Percentiles rank a stretch among this genome's conserved stretches.
phyloP scores from a whole-genome alignment of 768 basidiomycete genomes.

The Floccularia luteovirens region DNA sequence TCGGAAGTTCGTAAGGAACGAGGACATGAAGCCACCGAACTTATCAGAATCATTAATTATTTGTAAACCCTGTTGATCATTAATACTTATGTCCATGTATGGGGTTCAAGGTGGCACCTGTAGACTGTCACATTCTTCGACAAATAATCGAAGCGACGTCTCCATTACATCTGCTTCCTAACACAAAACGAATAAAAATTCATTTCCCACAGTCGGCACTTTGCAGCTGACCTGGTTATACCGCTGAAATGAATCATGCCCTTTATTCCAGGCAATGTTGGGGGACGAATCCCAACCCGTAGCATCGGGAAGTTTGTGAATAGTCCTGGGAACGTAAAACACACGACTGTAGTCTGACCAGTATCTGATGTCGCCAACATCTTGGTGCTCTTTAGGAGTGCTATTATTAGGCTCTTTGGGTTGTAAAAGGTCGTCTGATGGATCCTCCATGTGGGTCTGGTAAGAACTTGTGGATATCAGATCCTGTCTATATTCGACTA shows the following conservation, averaged over 20 bases:
- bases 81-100: neutral
- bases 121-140: conserved; percentile 70
- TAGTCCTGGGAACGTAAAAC: conserved; percentile 55
- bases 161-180: conserved; percentile 68
- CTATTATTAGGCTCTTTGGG: conserved; percentile 6
- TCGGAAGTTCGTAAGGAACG: conserved; percentile 51
- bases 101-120: conserved; percentile 39
- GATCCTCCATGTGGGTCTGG: conserved; percentile 33
- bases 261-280: conserved; percentile 49
- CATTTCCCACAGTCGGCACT: neutral
- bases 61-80: conserved; percentile 53
- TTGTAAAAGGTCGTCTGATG: conserved; percentile 7
- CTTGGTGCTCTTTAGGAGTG: conserved; percentile 4
- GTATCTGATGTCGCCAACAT: conserved; percentile 33
- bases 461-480: conserved; percentile 48
- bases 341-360: conserved; percentile 69
- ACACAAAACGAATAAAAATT: neutral
- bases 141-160: conserved; percentile 52
- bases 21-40: conserved; percentile 60
- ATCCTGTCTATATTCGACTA: conserved; percentile 45
- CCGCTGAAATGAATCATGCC: conserved; percentile 41
- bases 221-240: conserved; percentile 43
- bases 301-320: conserved; percentile 56
- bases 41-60: conserved; percentile 50
- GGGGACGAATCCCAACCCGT: conserved; percentile 46